phyloP scores from a whole-genome alignment of 257 asterid genomes.

The Solanum habrochaites region DNA sequence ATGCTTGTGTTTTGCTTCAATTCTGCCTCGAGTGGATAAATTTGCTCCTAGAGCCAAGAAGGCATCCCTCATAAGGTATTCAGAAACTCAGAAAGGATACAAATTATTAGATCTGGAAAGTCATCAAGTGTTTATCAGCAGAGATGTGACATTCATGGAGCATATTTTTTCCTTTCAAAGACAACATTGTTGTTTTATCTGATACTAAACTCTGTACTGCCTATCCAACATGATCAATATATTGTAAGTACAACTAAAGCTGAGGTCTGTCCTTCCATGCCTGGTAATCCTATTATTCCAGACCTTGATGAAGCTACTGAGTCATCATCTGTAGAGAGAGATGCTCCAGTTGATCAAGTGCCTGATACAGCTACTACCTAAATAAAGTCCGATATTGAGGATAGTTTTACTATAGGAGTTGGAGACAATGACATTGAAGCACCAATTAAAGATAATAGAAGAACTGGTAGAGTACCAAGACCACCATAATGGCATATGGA shows the following conservation, averaged over 20 bases:
- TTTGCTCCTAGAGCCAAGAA: not conserved
- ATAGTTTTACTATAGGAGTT: too few relatives aligned
- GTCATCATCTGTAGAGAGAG: too few relatives aligned
- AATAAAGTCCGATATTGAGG: too few relatives aligned
- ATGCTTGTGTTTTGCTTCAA: not conserved
- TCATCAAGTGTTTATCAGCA: not conserved
- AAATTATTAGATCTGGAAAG: not conserved
- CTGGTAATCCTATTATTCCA: too few relatives aligned
- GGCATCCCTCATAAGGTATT: not conserved
- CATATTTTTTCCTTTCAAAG: not conserved
- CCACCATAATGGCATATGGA: not conserved
- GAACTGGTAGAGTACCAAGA: too few relatives aligned
- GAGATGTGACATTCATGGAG: not conserved
- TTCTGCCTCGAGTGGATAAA: not conserved
- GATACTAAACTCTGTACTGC: not conserved
- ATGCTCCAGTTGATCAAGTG: too few relatives aligned
- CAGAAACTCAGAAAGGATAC: not conserved
- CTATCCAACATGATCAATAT: too few relatives aligned
- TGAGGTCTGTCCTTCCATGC: too few relatives aligned
- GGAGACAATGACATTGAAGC: accelerated
- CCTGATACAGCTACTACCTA: too few relatives aligned
- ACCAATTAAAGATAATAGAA: not conserved
- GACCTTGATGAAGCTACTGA: too few relatives aligned
- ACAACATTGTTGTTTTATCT: not conserved
- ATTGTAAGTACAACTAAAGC: too few relatives aligned